Evolutionary conservation across 2,329 filamentous ascomycete genomes (phyloP).

Genomic region (Xenosphaeropsis pyriputrescens): DNA sequence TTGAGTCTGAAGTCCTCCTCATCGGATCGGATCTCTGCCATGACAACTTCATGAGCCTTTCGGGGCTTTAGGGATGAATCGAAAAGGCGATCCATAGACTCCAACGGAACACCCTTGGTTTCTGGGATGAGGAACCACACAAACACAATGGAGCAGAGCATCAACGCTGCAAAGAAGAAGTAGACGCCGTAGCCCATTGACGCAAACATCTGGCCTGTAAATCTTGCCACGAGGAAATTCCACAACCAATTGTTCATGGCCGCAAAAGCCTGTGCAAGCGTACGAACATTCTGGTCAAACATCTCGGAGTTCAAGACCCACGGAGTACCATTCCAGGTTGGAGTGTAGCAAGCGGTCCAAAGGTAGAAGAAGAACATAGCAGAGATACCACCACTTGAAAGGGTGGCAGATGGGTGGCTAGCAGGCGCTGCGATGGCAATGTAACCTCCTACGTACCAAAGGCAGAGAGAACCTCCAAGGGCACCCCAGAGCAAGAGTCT

Average conservation of each 20-base stretch:
- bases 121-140: conserved; percentile 50
- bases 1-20: conserved; percentile 12
- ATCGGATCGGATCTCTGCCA: conserved; percentile 11
- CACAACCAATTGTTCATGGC: conserved; percentile 54
- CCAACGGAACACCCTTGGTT: conserved; percentile 50
- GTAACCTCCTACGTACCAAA: conserved; percentile 50
- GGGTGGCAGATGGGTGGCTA: conserved; percentile 13
- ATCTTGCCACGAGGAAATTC: conserved; percentile 55
- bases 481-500: conserved; percentile 53
- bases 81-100: conserved; percentile 51
- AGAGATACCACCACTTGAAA: conserved; percentile 29
- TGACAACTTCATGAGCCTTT: conserved; percentile 11
- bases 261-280: conserved; percentile 57
- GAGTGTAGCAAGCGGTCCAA: conserved; percentile 60
- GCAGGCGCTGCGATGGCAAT: conserved; percentile 33
- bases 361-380: conserved; percentile 62
- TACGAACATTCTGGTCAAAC: conserved; percentile 55
- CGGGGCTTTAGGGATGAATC: conserved; percentile 12
- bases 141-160: conserved; percentile 40
- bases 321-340: conserved; percentile 57
- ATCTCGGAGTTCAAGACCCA: conserved; percentile 69
- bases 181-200: conserved; percentile 49
- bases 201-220: conserved; percentile 50
- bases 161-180: conserved; percentile 53
- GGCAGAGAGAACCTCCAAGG: conserved; percentile 42